These are phyloP conservation scores for Teratosphaeria nubilosa DNA, from an alignment of 2,329 filamentous ascomycete genomes.

Conservation along the genomic window DNA sequence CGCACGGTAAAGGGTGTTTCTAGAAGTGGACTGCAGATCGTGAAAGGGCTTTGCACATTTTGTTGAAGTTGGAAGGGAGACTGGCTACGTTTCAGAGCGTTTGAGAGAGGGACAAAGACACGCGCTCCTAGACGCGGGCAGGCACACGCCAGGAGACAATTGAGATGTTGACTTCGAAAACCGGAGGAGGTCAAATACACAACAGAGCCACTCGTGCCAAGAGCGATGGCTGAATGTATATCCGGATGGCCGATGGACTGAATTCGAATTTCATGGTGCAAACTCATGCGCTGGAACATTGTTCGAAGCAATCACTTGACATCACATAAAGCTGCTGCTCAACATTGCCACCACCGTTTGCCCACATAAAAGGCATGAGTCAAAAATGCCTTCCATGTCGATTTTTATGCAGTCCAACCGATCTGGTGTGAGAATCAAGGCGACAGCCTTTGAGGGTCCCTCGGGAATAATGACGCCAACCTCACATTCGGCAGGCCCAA, in stretches of 20 bases:
- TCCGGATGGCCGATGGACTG: neutral
- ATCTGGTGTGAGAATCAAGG: conserved; percentile 24
- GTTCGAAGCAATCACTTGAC: neutral
- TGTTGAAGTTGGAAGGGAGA: too few relatives aligned
- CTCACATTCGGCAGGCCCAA: conserved; percentile 54
- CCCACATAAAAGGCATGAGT: conserved; percentile 14
- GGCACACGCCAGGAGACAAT: too few relatives aligned
- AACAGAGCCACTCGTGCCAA: too few relatives aligned
- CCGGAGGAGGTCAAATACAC: too few relatives aligned
- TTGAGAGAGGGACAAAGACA: too few relatives aligned
- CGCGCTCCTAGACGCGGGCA: too few relatives aligned
- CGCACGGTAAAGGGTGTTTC: neutral
- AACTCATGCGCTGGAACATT: neutral
- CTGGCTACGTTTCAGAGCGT: too few relatives aligned
- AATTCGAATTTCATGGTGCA: neutral
- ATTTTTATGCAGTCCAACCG: too few relatives aligned
- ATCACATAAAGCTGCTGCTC: conserved; percentile 11
- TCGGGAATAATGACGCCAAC: conserved; percentile 52
- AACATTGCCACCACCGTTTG: conserved; percentile 21
- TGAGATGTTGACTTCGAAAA: too few relatives aligned
- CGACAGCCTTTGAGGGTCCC: conserved; percentile 48
- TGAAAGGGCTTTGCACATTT: too few relatives aligned
- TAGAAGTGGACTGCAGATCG: neutral
- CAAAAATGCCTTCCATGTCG: conserved; percentile 2
- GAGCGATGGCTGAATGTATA: neutral